Percentiles rank a stretch among this genome's conserved stretches.
phyloP scores from a whole-genome alignment of 2,329 filamentous ascomycete species.

The Sclerotinia minor region DNA sequence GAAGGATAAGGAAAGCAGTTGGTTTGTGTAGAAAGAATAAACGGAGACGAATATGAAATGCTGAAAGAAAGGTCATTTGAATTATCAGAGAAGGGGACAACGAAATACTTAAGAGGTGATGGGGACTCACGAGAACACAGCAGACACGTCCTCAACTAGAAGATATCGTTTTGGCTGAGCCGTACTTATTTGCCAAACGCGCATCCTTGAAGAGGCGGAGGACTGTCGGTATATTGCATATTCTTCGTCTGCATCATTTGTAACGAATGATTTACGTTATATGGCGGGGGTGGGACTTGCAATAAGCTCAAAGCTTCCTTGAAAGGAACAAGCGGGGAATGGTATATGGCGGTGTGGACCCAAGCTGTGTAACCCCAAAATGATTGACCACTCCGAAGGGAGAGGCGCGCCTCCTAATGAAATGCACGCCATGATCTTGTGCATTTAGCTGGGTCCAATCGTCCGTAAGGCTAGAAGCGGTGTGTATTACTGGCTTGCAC shows the following conservation, averaged over 20 bases:
- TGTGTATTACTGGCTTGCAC: slow-evolving; percentile 10
- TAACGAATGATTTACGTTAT: neutral
- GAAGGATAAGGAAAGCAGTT: neutral
- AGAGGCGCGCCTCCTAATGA: neutral
- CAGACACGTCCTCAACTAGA: neutral
- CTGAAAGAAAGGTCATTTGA: neutral
- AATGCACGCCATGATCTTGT: slow-evolving; percentile 14
- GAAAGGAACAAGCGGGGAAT: neutral
- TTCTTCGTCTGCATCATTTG: slow-evolving; percentile 1
- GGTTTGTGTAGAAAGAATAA: neutral
- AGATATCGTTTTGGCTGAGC: neutral
- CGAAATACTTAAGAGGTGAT: slow-evolving; percentile 9
- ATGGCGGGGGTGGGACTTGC: slow-evolving; percentile 10
- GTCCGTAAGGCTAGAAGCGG: slow-evolving; percentile 9
- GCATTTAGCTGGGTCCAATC: slow-evolving; percentile 16
- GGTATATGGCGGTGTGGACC: slow-evolving; percentile 24
- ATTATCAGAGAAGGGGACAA: neutral
- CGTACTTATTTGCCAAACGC: slow-evolving; percentile 11
- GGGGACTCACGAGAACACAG: neutral
- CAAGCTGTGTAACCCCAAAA: slow-evolving; percentile 4
- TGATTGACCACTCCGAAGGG: neutral
- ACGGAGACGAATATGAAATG: neutral
- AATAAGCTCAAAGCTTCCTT: neutral
- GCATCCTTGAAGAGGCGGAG: neutral
- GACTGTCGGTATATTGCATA: neutral